Evolutionary conservation across 2,329 filamentous ascomycete genomes (phyloP).

Genomic region (Domatiomyces catenatus): DNA sequence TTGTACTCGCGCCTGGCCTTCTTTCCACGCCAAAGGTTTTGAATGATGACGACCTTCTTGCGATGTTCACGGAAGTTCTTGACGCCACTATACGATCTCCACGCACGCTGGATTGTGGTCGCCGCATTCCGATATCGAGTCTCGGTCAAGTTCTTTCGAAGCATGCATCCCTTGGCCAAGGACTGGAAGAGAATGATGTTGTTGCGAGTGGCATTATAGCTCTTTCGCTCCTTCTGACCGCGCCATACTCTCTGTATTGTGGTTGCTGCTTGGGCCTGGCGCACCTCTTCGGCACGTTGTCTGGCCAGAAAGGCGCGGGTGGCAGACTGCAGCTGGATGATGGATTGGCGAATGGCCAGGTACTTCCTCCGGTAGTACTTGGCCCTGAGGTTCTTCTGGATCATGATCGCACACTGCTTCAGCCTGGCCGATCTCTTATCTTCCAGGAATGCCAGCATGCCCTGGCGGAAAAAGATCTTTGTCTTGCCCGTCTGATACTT

Average conservation of each 20-base stretch:
- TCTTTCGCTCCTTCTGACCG: conserved; percentile 75
- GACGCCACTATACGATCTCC: conserved; percentile 66
- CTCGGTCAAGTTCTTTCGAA: conserved; percentile 83
- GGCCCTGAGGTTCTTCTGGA: conserved; percentile 92
- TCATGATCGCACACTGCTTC: conserved; percentile 90
- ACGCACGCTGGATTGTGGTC: conserved; percentile 74
- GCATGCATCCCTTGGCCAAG: conserved; percentile 77
- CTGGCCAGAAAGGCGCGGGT: conserved; percentile 65
- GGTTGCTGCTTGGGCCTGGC: conserved; percentile 72
- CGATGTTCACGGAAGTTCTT: conserved; percentile 76
- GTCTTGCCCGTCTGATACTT: conserved; percentile 96
- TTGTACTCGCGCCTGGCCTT: conserved; percentile 73
- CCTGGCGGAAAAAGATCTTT: conserved; percentile 98
- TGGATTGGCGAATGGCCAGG: conserved; percentile 66
- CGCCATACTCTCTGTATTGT: conserved; percentile 93
- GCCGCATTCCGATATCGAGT: conserved; percentile 86
- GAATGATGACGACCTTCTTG: conserved; percentile 73
- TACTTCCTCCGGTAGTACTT: conserved; percentile 92
- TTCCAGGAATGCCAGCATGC: conserved; percentile 96
- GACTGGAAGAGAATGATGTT: conserved; percentile 83
- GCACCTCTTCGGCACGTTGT: conserved; percentile 61
- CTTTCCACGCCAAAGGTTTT: conserved; percentile 85
- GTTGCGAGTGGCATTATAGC: conserved; percentile 60
- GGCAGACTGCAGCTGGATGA: conserved; percentile 65
- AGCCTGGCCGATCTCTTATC: conserved; percentile 79